phyloP scores from a whole-genome alignment of 2,329 filamentous ascomycete species.

The Calonectria crousiana region DNA sequence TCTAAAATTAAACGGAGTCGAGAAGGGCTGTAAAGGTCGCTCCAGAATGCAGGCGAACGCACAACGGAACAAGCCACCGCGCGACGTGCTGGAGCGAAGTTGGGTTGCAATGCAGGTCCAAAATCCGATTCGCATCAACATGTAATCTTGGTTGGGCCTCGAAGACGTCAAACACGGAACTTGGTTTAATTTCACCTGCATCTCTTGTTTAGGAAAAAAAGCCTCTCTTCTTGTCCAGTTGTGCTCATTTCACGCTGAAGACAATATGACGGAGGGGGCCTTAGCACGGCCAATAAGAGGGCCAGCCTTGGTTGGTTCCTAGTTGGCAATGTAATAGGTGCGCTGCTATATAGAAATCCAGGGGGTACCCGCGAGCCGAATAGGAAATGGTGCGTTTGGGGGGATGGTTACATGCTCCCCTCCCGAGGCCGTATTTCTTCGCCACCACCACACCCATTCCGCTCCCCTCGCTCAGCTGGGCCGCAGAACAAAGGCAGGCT shows the following conservation, averaged over 20 bases:
- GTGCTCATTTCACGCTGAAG: background rate
- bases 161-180: background rate
- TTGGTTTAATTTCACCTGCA: conserved; percentile 6
- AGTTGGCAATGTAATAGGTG: background rate
- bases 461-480: background rate
- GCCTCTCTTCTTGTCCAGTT: background rate
- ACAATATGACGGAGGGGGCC: background rate
- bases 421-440: background rate
- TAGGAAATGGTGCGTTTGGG: background rate
- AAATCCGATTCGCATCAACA: background rate
- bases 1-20: background rate
- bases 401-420: conserved; percentile 1
- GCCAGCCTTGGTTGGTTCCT: background rate
- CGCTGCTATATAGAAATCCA: conserved; percentile 10
- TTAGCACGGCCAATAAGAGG: background rate
- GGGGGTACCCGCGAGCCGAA: background rate
- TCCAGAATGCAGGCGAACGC: background rate
- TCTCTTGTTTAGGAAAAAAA: conserved; percentile 2
- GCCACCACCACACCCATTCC: conserved; percentile 11
- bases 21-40: no score
- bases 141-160: background rate
- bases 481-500: no score
- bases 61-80: background rate
- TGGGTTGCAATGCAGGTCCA: conserved; percentile 16
- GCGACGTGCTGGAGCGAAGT: background rate